Percentiles rank a stretch among this genome's conserved stretches.
Evolutionary conservation across 164 flowering plant genomes (phyloP).

Genomic region (Vitis labrusca): DNA sequence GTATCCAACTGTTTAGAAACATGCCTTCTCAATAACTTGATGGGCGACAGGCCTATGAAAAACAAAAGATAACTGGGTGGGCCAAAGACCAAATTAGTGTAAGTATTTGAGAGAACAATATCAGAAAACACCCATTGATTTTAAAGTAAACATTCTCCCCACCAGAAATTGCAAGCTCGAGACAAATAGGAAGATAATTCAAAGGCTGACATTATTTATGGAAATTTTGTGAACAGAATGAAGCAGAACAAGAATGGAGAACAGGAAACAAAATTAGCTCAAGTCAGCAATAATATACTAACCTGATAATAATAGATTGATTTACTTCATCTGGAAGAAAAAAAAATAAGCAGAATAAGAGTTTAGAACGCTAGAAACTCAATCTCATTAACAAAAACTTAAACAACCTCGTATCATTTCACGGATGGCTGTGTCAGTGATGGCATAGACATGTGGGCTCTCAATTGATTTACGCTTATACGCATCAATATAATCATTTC

Average conservation of each 20-base stretch:
- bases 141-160: too few relatives aligned
- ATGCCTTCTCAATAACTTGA: too few relatives aligned
- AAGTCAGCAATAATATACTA: slow-evolving; percentile 24
- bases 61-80: too few relatives aligned
- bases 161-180: too few relatives aligned
- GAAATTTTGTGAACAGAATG: too few relatives aligned
- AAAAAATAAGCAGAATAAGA: slow-evolving; percentile 18
- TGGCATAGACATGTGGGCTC: slow-evolving; percentile 96
- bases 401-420: slow-evolving; percentile 92
- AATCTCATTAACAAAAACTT: not conserved
- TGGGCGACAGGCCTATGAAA: too few relatives aligned
- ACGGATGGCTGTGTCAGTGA: slow-evolving; percentile 90
- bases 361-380: not conserved
- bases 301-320: slow-evolving; percentile 99
- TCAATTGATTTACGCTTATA: slow-evolving; percentile 72
- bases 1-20: too few relatives aligned
- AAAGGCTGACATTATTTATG: too few relatives aligned
- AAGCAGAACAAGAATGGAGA: not conserved
- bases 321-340: slow-evolving; percentile 94
- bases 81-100: too few relatives aligned
- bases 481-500: slow-evolving; percentile 82
- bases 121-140: too few relatives aligned
- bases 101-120: too few relatives aligned
- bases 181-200: too few relatives aligned
- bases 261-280: not conserved